These are phyloP conservation scores for Cryphonectria naterciae DNA, from an alignment of 2,329 filamentous ascomycete species.

Conservation along the genomic window DNA sequence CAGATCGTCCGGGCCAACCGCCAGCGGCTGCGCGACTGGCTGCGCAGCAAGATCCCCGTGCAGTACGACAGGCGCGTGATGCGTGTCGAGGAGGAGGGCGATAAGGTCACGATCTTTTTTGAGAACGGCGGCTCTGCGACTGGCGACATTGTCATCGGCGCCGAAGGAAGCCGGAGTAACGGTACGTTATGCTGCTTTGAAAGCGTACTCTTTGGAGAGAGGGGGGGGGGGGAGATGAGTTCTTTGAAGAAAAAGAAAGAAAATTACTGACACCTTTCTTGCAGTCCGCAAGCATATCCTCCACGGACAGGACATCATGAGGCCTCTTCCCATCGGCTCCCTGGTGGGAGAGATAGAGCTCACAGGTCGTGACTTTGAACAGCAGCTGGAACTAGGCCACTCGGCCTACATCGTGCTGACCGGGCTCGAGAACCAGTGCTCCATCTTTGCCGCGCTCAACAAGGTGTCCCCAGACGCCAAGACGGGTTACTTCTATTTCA, in stretches of 20 bases:
- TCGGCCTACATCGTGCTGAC: constrained; percentile 35
- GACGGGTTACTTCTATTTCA: constrained; percentile 38
- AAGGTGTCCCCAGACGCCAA: constrained; percentile 29
- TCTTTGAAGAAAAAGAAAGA: no score
- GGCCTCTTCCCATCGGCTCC: constrained; percentile 34
- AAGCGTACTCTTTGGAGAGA: no score
- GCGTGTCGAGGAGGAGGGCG: constrained; percentile 40
- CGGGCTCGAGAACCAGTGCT: neutral
- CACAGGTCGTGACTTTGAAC: constrained; percentile 34
- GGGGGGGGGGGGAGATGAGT: no score
- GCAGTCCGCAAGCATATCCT: constrained; percentile 40
- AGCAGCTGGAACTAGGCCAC: constrained; percentile 39
- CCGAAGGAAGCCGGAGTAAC: constrained; percentile 48
- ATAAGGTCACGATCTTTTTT: constrained; percentile 46
- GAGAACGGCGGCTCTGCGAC: constrained; percentile 46
- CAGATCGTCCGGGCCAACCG: constrained; percentile 40
- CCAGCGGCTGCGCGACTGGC: constrained; percentile 35
- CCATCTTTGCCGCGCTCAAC: constrained; percentile 36
- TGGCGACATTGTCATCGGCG: constrained; percentile 52
- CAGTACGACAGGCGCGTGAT: constrained; percentile 45
- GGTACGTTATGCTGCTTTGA: constrained; percentile 34
- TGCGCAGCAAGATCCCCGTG: constrained; percentile 36
- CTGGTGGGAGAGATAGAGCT: constrained; percentile 38
- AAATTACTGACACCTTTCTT: constrained; percentile 18
- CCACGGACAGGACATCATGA: constrained; percentile 34